Conservation (phyloP, 2,329 filamentous ascomycete genomes). For the Penicillium sp. region DNA sequence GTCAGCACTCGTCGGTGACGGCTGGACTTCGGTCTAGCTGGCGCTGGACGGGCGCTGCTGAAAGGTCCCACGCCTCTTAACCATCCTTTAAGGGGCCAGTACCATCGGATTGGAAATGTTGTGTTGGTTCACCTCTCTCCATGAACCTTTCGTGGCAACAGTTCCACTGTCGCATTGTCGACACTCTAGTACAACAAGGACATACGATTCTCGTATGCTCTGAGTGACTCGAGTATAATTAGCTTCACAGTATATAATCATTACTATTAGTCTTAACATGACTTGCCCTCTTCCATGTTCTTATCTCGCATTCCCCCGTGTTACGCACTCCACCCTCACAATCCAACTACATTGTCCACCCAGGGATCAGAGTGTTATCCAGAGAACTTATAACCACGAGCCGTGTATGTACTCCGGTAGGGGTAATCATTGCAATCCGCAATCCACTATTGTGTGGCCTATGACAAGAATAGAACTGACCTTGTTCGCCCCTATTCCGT, state of each 20-base stretch:
- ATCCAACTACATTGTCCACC: not conserved
- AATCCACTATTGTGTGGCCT: not conserved
- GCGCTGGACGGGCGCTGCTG: constrained; percentile 39
- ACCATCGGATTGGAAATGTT: constrained; percentile 37
- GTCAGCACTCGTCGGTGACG: constrained; percentile 37
- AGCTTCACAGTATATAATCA: not conserved
- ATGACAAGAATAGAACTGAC: not conserved
- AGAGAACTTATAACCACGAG: not conserved
- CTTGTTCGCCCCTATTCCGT: not conserved
- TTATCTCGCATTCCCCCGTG: not conserved
- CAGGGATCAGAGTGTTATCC: not conserved
- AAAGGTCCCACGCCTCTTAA: constrained; percentile 36
- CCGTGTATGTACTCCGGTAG: not conserved
- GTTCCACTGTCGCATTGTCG: not conserved
- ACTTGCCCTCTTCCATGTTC: not conserved
- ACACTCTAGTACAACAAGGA: constrained; percentile 4
- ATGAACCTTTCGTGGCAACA: not conserved
- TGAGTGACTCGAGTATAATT: constrained; percentile 6
- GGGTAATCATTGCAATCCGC: not conserved
- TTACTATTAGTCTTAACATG: not conserved
- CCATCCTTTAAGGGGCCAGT: constrained; percentile 37
- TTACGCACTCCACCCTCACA: not conserved
- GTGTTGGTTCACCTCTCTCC: constrained; percentile 15
- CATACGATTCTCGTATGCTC: not conserved
- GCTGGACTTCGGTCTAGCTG: constrained; percentile 24